Base-by-base conservation (phyloP, 768 basidiomycete genomes). In the Suillus subaureus region DNA sequence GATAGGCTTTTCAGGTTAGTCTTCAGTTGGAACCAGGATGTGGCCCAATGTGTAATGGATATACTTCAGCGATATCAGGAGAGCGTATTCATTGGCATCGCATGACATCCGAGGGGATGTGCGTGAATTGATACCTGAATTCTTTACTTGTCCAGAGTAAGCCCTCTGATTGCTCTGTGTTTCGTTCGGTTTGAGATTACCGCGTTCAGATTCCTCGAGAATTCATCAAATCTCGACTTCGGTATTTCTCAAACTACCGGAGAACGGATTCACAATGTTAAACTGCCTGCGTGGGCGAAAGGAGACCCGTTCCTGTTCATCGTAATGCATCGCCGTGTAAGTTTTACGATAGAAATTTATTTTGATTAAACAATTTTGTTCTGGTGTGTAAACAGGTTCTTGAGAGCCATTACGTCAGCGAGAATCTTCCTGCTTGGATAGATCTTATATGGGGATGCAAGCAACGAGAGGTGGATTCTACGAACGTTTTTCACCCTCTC, bases 361-460 rank as follows among this genome's bases (percentile, higher is more conserved):
- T 49, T 9, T 26, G 35, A 37, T 3, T 15, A 11, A 28, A 1
- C 21, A 40, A 58, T 6, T 39, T 67, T 28, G 28, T 28, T 28
- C 12, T 43, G 60, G 28, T 6, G 21, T 37, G 49, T 39, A 7
- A 58, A 60, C 55, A 94, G 92, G 94, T 94, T 0, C 82, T 97
- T 23, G 95, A 98, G 78, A 96, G 94, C 69, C 85, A 90, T 54
- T 86, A 89, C 69, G 96, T 95, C 62, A 94, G 93, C 78, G 87
- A 92, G 68, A 83, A 91, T 69, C 82, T 98, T 13, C 89, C 92
- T 0, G 84, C 85, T 12, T 97, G 96, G 96, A 96, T 98, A 69
- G 96, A 98, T 72, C 83, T 97, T 37, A 92, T 96, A 61, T 98
- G 96, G 93, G 93, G 93, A 42, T 87, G 78, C 75, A 92, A 92